These are phyloP conservation scores for Zymoseptoria brevis DNA, from an alignment of 2,329 filamentous ascomycete species.

Conservation along the genomic window DNA sequence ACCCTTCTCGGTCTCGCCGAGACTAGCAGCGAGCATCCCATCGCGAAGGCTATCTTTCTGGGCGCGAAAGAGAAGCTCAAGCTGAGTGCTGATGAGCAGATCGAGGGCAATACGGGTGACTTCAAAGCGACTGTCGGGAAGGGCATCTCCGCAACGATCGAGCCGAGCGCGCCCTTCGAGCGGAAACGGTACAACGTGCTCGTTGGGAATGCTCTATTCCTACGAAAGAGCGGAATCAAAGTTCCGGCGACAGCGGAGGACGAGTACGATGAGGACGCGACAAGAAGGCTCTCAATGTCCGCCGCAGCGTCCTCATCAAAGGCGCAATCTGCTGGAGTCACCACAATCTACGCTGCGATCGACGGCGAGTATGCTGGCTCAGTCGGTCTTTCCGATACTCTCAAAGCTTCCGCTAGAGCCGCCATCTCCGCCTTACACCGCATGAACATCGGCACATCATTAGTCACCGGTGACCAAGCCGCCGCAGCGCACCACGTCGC, in stretches of 20 bases:
- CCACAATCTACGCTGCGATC: constrained; percentile 85
- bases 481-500: constrained; percentile 81
- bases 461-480: constrained; percentile 88
- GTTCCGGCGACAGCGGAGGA: constrained; percentile 48
- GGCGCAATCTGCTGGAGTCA: constrained; percentile 60
- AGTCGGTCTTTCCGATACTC: constrained; percentile 76
- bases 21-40: constrained; percentile 90
- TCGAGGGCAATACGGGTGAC: constrained; percentile 78
- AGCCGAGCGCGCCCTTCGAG: constrained; percentile 62
- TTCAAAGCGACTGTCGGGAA: constrained; percentile 78
- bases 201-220: constrained; percentile 72
- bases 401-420: constrained; percentile 79
- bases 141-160: constrained; percentile 73
- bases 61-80: constrained; percentile 70
- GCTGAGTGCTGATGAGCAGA: constrained; percentile 60
- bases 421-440: constrained; percentile 72
- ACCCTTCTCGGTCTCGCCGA: constrained; percentile 90
- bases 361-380: constrained; percentile 73
- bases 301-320: constrained; percentile 28
- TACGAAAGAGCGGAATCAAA: constrained; percentile 60
- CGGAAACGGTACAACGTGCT: constrained; percentile 68
- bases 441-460: constrained; percentile 79
- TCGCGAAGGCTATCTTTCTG: constrained; percentile 76
- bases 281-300: constrained; percentile 13
- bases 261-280: constrained; percentile 42